Base-by-base conservation (phyloP, 2,329 filamentous ascomycete species). In the Xylariaceae sp. region DNA sequence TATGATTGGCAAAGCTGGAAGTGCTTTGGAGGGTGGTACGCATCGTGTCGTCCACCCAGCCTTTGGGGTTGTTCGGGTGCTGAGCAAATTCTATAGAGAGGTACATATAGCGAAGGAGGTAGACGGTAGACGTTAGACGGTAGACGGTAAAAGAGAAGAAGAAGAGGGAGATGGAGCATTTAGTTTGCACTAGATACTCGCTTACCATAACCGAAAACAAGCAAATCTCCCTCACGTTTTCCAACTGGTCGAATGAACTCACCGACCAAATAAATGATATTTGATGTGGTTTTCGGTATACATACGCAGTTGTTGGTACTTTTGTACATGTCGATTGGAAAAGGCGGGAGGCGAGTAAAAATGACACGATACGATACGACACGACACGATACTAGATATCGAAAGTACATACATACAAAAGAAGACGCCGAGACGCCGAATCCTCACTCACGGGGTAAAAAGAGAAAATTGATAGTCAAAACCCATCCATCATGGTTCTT, bases 21-120 rank as follows among this genome's bases (percentile, higher is more conserved):
- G 3, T 6, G 56, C 50, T 58, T 39, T 37, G 39, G 42, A 50
- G 37, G 53, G 53, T 47, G 47, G 46, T 39, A 56, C 47, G 50
- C 53, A 56, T 56, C 50, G 50, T 56, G 56, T 47, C 43, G 54
- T 27, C 44, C 35, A 58, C 53, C 53, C 56, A 56, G 46, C 48
- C 43, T 47, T 47, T n/a, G 43, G 26, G 27, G 47, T 47, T 37
- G 43, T 53, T 56, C 47, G 53, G 53, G 53, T 53, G 37, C 54
- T 47, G 39, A 51, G 35, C 35, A 37, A 7, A 3, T 6, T 3
- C 5, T 11, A n/a, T 11, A 7, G 3, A 37, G 8, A 37, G 35
- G 5, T 11, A 11, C 12, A 37, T 7, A 11, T 7, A 37, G 8
- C 35, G 35, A 37, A 11, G 35, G 35, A 37, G 8, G 5, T 9